Evolutionary conservation across 163 green algal species (phyloP), one percentile per base, ranked within the genome.

Genomic region (Scenedesmus sp.): DNA sequence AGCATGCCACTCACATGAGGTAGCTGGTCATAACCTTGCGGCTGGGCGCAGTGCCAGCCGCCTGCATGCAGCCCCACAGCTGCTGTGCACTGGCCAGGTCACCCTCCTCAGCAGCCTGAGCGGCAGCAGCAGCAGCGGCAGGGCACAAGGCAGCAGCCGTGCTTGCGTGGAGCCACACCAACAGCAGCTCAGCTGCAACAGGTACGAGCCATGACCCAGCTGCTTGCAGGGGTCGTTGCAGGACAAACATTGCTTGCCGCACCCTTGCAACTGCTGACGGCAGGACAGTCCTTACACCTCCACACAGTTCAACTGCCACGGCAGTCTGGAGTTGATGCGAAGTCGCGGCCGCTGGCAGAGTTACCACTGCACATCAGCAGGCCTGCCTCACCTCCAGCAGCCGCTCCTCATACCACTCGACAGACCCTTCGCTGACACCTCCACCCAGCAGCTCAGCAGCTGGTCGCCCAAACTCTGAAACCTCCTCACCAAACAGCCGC

Each of bases 31-130:
- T 81, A 24, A 91, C 24, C 24, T 53, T 76, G 46, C n/a, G 87
- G 53, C n/a, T 87, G 9, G 87, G 87, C 56, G 26, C 53, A 49
- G 72, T 33, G 44, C 87, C 78, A 46, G 33, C 49, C 6, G 49
- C 46, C 33, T 86, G 78, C 87, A 91, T 72, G 40, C 35, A 15
- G 3, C 13, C 46, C 87, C 87, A 91, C 10, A 91, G 56, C 87
- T 87, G 51, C 59, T 87, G 78, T 12, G 78, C 87, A 49, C 56
- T 56, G 3, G 59, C 16, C 30, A 83, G 37, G 78, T 91, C 78
- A 61, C 37, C 87, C 43, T 81, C 87, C 37, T 91, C 87, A 65
- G 87, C 79, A 44, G 87, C 87, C 87, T 91, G 51, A 33, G 35
- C 40, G 49, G 78, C 76, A 78, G 43, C 20, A 65, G 43, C 85